These are phyloP conservation scores for Leccinum broughii DNA, from an alignment of 768 basidiomycete species.

Conservation along the genomic window DNA sequence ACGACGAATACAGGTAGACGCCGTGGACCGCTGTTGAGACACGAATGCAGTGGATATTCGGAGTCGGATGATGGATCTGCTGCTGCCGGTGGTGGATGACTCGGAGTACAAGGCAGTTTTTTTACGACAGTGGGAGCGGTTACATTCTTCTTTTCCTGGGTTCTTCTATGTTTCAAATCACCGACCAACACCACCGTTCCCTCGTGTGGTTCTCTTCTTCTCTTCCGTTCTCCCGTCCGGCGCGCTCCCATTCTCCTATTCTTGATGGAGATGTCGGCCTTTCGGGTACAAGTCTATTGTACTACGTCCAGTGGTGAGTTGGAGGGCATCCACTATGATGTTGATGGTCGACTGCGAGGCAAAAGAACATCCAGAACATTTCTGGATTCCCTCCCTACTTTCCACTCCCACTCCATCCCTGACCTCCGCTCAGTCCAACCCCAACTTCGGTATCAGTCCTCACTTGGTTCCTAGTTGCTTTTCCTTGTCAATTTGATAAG, in stretches of 20 bases:
- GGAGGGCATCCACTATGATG: too few relatives aligned
- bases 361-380: neutral
- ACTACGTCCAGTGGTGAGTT: neutral
- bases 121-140: neutral
- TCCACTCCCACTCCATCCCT: neutral
- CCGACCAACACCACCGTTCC: neutral
- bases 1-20: neutral
- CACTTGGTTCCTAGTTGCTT: neutral
- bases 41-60: neutral
- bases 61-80: too few relatives aligned
- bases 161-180: neutral
- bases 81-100: neutral
- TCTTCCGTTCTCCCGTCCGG: neutral
- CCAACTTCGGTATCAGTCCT: neutral
- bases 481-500: neutral
- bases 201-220: neutral
- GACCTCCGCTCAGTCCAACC: neutral
- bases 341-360: neutral
- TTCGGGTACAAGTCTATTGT: too few relatives aligned
- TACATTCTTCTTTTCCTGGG: neutral
- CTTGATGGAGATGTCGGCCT: neutral
- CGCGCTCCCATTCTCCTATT: neutral
- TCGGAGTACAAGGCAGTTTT: neutral
- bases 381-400: neutral
- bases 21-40: constrained; percentile 4